Base-by-base conservation (phyloP, 768 basidiomycete genomes). In the Rhizopogon rudus region DNA sequence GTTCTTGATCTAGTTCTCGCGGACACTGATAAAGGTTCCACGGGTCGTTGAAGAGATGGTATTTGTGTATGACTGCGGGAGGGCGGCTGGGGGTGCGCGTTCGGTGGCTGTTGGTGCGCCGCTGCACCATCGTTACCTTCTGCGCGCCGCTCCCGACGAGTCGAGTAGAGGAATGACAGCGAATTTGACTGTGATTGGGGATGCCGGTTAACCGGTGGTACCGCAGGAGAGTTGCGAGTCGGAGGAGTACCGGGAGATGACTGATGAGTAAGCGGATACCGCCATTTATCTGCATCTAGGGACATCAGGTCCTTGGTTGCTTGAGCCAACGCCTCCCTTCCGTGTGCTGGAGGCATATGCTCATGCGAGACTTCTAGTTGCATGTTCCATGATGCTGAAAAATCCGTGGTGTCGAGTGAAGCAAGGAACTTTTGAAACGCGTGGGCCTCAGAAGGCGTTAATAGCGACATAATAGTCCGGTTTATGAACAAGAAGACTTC, bases 281-380 rank as follows among this genome's bases (percentile, higher is more conserved):
- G 65, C 76, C 73, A 83, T 6, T 65, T 70, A 13, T 69, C 75
- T 12, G 58, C 61, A 56, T 87, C 87, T 28, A 91, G 75, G 4
- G 87, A 76, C 84, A 93, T 90, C 43, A 93, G 81, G 68, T 91
- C 88, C 68, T 88, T 90, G 0, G 90, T 92, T 0, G 89, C 89
- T 70, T 86, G 87, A 52, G 86, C 73, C 52, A 93, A 78, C 2
- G 84, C 83, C 52, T 87, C 83, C 55, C 75, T 82, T 56, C 81
- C 82, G 54, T 73, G 80, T 51, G 78, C 69, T 10, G 79, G 77
- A 37, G 77, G 73, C 61, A 81, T 70, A 57, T 81, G 77, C 49
- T 81, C 76, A 44, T 75, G 72, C 25, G 56, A 72, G 57, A 56
- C 66, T 54, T 61, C 66, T 28, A 59, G 71, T 57, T 63, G 73